phyloP scores from a whole-genome alignment of 2,329 filamentous ascomycete genomes.

The Arthrinium phaeospermum region DNA sequence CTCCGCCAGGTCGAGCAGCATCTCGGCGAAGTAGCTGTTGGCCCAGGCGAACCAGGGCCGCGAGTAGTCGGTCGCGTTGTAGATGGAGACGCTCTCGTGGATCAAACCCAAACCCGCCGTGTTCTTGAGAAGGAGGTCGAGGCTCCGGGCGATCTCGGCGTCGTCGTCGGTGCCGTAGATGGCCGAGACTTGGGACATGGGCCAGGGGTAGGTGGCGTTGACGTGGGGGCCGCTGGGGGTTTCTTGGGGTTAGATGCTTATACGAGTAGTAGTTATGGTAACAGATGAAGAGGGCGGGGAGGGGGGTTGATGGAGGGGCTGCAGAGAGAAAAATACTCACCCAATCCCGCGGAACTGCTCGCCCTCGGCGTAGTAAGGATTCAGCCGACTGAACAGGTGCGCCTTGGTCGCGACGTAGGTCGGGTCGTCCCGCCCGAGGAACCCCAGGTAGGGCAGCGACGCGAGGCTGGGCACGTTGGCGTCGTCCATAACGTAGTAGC shows the following conservation, averaged over 20 bases:
- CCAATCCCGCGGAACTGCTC: slow-evolving; percentile 30
- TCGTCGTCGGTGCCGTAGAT: slow-evolving; percentile 70
- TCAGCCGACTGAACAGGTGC: slow-evolving; percentile 67
- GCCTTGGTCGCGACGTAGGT: slow-evolving; percentile 70
- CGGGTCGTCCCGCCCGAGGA: slow-evolving; percentile 53
- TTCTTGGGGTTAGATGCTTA: slow-evolving; percentile 20
- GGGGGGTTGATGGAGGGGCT: too few species aligned
- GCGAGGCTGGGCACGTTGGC: slow-evolving; percentile 64
- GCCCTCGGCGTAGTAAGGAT: slow-evolving; percentile 60
- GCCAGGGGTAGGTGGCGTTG: slow-evolving; percentile 68
- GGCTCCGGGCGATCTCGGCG: slow-evolving; percentile 61
- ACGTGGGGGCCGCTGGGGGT: slow-evolving; percentile 35
- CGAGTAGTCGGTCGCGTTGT: slow-evolving; percentile 62
- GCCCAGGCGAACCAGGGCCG: slow-evolving; percentile 44
- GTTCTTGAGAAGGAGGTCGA: slow-evolving; percentile 40
- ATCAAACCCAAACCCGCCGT: slow-evolving; percentile 66
- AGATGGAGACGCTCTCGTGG: slow-evolving; percentile 72
- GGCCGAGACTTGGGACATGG: slow-evolving; percentile 71
- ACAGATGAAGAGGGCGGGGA: too few species aligned
- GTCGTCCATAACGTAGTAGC: slow-evolving; percentile 48
- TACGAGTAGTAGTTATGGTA: too few species aligned
- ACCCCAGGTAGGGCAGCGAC: slow-evolving; percentile 59
- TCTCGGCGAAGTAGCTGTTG: slow-evolving; percentile 24
- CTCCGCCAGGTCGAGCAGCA: slow-evolving; percentile 21
- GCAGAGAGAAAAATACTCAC: background rate